Evolutionary conservation across 139 green algal genomes (phyloP), one percentile per base, ranked within the genome.

Genomic region (Coelastrella sp.): DNA sequence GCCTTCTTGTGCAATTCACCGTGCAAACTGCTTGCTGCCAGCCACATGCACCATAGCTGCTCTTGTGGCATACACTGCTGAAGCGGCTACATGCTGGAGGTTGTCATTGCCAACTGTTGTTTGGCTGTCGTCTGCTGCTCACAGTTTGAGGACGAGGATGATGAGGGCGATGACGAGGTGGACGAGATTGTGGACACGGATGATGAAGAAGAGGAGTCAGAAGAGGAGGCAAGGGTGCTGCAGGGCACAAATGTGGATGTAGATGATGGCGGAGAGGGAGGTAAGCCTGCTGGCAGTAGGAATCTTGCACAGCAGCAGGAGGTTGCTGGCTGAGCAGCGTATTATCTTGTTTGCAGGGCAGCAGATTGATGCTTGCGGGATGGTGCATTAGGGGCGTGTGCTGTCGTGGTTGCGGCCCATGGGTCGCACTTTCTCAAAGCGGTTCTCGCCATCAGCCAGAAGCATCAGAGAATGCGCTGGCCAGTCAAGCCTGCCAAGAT

Each of bases 61-160:
- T 49, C 35, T 49, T 49, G 1, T 49, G 35, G 1, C 3, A 49
- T 49, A 49, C 74, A 81, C 25, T 81, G 74, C n/a, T 81, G 74
- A 12, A 59, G 74, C 74, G 12, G 9, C 70, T 78, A 7, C 70
- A 49, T 49, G 35, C 35, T 49, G 35, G 35, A 49, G 35, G 1
- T 49, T 78, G 70, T 7, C 20, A 5, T 22, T 78, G 70, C 70
- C 25, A 22, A 11, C 58, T 57, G 4, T 49, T 66, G 7, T 70
- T n/a, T 58, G 56, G 10, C 15, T 59, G 78, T 70, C 7, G 66
- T 12, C n/a, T 81, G 78, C 57, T 66, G 78, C 4, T 70, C 65
- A 59, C 80, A 92, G 92, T 95, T 94, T 83, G 93, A 94, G 78
- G 93, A 92, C 24, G 89, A 92, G 61, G 95, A 97, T 49, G 95